Conservation (phyloP, 1,284 basidiomycete species). For the Cryptococcus depauperatus region DNA sequence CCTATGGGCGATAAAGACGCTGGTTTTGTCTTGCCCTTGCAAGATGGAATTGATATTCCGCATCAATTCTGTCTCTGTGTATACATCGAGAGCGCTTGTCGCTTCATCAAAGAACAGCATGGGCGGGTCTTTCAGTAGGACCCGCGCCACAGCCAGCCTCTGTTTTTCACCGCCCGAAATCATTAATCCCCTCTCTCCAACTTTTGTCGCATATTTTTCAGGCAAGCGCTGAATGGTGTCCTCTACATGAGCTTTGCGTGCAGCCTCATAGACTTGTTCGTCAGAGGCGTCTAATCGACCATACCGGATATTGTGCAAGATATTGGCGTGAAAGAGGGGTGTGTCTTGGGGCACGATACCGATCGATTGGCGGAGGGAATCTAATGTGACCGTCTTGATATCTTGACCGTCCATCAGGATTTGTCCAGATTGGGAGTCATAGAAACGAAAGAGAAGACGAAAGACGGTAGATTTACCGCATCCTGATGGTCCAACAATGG, state of each 20-base stretch:
- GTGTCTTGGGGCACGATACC: constrained; percentile 98
- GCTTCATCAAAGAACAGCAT: constrained; percentile 98
- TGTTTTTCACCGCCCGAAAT: constrained; percentile 98
- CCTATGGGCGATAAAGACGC: constrained; percentile 87
- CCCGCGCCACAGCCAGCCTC: constrained; percentile 82
- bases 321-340: constrained; percentile 89
- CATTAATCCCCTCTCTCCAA: constrained; percentile 95
- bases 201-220: constrained; percentile 79
- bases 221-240: constrained; percentile 70
- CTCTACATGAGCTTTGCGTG: constrained; percentile 79
- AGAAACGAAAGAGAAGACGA: constrained; percentile 89
- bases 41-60: constrained; percentile 79
- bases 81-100: constrained; percentile 90
- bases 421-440: constrained; percentile 69
- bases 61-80: constrained; percentile 93
- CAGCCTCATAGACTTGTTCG: constrained; percentile 75
- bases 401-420: constrained; percentile 75
- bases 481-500: constrained; percentile 91
- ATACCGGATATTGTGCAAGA: constrained; percentile 91
- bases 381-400: constrained; percentile 63
- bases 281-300: constrained; percentile 82
- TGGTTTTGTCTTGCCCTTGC: constrained; percentile 69
- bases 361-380: constrained; percentile 64
- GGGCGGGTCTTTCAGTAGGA: constrained; percentile 85
- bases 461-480: constrained; percentile 98